A percentile compares a stretch with the other conserved stretches of the same genome.
These are phyloP conservation scores for Lentinula novae-zelandiae DNA, from an alignment of 1,284 basidiomycete species.

Conservation along the genomic window DNA sequence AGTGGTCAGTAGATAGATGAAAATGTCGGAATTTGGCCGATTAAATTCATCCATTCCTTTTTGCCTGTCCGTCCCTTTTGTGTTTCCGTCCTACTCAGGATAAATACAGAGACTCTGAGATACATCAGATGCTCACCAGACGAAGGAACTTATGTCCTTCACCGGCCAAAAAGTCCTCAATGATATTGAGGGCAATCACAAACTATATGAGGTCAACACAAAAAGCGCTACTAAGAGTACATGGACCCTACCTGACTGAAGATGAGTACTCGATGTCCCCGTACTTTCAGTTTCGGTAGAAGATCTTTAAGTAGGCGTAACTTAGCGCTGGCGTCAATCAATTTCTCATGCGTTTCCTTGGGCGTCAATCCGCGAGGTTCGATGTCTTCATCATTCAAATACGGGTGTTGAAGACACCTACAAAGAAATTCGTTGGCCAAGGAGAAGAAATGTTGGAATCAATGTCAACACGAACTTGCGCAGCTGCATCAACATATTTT, in stretches of 20 bases:
- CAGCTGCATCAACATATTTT: constrained; percentile 84
- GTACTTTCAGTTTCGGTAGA: constrained; percentile 83
- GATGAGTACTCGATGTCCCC: constrained; percentile 91
- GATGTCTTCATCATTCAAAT: constrained; percentile 79
- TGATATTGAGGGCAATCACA: constrained; percentile 84
- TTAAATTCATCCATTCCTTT: constrained; percentile 96
- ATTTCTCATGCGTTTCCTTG: constrained; percentile 69
- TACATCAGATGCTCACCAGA: constrained; percentile 47
- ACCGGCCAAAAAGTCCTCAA: constrained; percentile 92
- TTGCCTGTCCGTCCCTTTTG: constrained; percentile 84
- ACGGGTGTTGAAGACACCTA: constrained; percentile 88
- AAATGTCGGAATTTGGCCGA: constrained; percentile 78
- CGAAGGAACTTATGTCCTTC: constrained; percentile 90
- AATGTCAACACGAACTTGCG: constrained; percentile 55
- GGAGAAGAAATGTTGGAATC: constrained; percentile 2
- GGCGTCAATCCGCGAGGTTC: constrained; percentile 67
- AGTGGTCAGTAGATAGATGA: constrained; percentile 91
- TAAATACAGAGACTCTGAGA: constrained; percentile 7
- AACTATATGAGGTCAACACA: constrained; percentile 48
- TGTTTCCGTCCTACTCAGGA: constrained; percentile 76
- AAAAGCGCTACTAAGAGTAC: background rate
- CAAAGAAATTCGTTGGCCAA: constrained; percentile 9
- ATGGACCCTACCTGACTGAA: constrained; percentile 84
- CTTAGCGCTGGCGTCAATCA: constrained; percentile 87
- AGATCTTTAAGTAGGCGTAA: constrained; percentile 80